These are phyloP conservation scores for Euclidium syriacum DNA, from an alignment of 345 rosid species.

Conservation along the genomic window DNA sequence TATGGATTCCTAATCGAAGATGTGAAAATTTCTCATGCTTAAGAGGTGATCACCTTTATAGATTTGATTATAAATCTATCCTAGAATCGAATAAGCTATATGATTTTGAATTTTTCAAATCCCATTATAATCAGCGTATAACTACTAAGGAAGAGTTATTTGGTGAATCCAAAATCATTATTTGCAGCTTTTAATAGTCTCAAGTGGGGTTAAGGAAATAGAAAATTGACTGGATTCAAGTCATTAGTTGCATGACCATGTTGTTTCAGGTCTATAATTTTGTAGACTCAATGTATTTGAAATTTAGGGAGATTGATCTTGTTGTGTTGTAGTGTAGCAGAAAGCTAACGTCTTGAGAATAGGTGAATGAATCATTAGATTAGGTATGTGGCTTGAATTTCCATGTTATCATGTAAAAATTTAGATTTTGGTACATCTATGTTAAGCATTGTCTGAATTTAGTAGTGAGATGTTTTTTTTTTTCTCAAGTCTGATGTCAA, in stretches of 20 bases:
- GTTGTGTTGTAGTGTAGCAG: conserved; percentile 6
- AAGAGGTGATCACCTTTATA: too few species aligned
- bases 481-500: not conserved
- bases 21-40: too few species aligned
- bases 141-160: too few species aligned
- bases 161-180: too few species aligned
- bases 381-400: conserved; percentile 5
- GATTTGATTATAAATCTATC: too few species aligned
- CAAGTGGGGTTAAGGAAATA: not conserved
- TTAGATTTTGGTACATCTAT: not conserved
- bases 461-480: not conserved
- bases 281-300: not conserved
- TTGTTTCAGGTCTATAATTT: not conserved
- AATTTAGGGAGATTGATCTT: not conserved
- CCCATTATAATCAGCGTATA: too few species aligned
- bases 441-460: not conserved
- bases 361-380: conserved; percentile 22
- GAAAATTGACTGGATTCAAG: not conserved
- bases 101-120: too few species aligned
- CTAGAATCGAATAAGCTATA: too few species aligned
- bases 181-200: not conserved
- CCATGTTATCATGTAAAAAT: not conserved
- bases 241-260: not conserved
- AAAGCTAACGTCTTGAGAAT: not conserved
- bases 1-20: too few species aligned